phyloP scores from a whole-genome alignment of 345 rosid species.

The Citrus medica region DNA sequence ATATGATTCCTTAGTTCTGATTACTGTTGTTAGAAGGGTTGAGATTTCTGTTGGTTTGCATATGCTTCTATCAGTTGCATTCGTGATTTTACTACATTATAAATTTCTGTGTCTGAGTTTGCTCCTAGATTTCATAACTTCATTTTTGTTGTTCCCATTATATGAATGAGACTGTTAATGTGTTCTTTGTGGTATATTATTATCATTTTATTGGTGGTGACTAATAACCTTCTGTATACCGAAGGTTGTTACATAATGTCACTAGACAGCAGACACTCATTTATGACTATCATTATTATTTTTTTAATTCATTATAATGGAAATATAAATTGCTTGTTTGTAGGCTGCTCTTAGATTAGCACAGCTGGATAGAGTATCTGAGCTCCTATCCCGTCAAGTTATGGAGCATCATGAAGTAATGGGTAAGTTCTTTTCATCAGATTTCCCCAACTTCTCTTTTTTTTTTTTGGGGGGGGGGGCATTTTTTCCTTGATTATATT shows the following conservation, averaged over 20 bases:
- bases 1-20: not conserved
- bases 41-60: not conserved
- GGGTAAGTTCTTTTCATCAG: constrained; percentile 55
- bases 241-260: constrained; percentile 1
- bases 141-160: not conserved
- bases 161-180: not conserved
- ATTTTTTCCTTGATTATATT: not conserved
- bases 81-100: not conserved
- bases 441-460: not conserved
- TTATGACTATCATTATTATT: too few species aligned
- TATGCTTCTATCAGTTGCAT: not conserved
- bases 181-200: not conserved
- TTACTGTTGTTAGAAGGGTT: not conserved
- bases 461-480: not conserved
- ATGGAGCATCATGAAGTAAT: constrained; percentile 98
- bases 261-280: not conserved
- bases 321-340: constrained; percentile 19
- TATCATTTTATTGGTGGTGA: not conserved
- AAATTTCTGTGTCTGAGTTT: not conserved
- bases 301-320: not conserved
- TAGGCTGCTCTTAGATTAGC: constrained; percentile 88
- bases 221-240: not conserved
- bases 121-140: not conserved
- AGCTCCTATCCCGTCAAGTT: constrained; percentile 70
- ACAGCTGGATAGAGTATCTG: constrained; percentile 86